Evolutionary conservation across 352 stramenopile genomes (phyloP), one percentile per base, ranked within the genome.

Genomic region (Phytophthora gonapodyides): DNA sequence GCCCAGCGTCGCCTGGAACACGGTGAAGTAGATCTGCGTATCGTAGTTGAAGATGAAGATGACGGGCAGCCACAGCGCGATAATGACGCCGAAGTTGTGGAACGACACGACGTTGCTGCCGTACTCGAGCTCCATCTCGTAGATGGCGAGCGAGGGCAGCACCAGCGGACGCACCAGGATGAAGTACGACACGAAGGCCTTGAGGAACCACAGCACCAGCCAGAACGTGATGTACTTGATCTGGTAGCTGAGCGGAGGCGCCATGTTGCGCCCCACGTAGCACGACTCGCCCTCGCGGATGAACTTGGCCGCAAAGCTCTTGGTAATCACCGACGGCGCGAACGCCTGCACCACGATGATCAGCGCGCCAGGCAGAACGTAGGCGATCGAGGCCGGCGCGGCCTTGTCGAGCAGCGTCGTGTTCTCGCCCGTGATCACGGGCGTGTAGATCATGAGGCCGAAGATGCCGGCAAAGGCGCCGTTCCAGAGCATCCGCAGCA

Each of bases 1-100:
- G 57, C 82, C 82, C 35, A 85, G 68, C 4, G 80, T 49, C 36
- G 79, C 79, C 48, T 91, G 82, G 60, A 91, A 88, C 11, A 85
- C 64, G 1, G 82, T 89, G 48, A 91, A 91, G 62, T 89, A 91
- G 46, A 91, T 91, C 53, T 91, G 82, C 15, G 82, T 89, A 55
- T 91, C 82, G 64, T 91, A 91, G 60, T 85, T 89, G 61, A 89
- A 91, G 40, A 91, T 83, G 46, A 88, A 89, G 17, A 89, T 69
- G 15, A 88, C 77, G 0, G 82, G 82, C 61, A 83, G 48, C 82
- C 82, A 91, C 41, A 89, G 55, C 31, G 82, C 75, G 11, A 69
- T 47, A 57, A 89, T 85, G 8, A 87, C 77, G 52, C 75, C 79
- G 12, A 88, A 63, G 59, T 91, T 91, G 61, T 87, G 80, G 67